Conservation (phyloP, 106 monocot genomes). For the Platanthera guangdongensis region DNA sequence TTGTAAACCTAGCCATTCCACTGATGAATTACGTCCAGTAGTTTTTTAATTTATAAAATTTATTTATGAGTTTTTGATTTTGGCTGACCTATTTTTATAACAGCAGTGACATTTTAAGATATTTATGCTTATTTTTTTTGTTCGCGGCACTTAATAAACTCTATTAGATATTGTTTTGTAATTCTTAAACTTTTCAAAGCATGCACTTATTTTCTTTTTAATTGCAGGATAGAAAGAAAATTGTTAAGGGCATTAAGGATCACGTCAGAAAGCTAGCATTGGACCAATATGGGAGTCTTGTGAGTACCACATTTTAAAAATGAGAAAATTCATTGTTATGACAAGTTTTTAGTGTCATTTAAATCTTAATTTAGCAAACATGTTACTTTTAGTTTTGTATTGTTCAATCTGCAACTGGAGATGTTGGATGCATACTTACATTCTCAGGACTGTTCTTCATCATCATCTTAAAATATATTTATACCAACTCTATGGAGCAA, state of each 20-base stretch:
- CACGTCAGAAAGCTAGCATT: constrained; percentile 59
- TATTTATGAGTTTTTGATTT: neutral
- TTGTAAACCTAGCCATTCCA: neutral
- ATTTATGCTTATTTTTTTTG: neutral
- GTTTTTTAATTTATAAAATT: neutral
- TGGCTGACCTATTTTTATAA: neutral
- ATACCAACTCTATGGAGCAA: neutral
- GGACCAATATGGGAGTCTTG: constrained; percentile 70
- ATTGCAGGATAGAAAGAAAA: constrained; percentile 90
- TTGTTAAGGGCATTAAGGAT: constrained; percentile 84
- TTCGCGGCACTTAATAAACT: neutral
- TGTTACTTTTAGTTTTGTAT: neutral
- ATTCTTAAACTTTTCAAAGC: neutral
- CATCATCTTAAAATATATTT: neutral
- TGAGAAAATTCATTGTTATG: neutral
- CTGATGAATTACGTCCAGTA: neutral
- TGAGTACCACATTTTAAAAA: constrained; percentile 26
- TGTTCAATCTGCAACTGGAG: neutral
- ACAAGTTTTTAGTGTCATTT: neutral
- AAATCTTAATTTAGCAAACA: neutral
- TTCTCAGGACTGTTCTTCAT: neutral
- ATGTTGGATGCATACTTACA: neutral
- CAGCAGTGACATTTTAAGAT: neutral
- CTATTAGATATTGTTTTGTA: neutral
- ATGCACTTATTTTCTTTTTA: neutral